Evolutionary conservation across 75 land plant species (phyloP).

Genomic region (Cupressus sempervirens): DNA sequence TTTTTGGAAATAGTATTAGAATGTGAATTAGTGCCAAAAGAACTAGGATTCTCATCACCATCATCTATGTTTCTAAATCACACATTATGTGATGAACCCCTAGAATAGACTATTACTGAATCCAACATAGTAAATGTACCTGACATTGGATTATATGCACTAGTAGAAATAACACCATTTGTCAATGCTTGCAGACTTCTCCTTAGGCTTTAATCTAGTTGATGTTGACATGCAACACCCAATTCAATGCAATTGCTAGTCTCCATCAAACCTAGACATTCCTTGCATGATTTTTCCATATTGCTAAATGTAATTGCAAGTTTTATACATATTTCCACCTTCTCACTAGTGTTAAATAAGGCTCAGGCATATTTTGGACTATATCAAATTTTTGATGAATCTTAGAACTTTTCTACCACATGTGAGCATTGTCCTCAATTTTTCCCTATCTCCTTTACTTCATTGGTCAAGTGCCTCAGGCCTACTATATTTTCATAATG

Average conservation of each 20-base stretch:
- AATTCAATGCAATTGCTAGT: background rate
- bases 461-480: no score
- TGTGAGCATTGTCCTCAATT: no score
- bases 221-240: conserved; percentile 57
- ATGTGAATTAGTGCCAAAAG: conserved; percentile 28
- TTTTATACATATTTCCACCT: no score
- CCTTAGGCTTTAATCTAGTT: conserved; percentile 48
- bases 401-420: no score
- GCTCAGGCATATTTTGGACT: no score
- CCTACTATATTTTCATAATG: no score
- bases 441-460: no score
- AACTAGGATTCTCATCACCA: conserved; percentile 44
- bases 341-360: no score
- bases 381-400: no score
- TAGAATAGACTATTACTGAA: conserved; percentile 19
- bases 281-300: no score
- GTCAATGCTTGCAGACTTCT: conserved; percentile 37
- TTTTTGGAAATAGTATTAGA: conserved; percentile 73
- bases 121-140: conserved; percentile 76
- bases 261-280: background rate
- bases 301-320: no score
- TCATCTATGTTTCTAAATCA: conserved; percentile 57
- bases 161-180: conserved; percentile 29
- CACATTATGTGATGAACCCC: conserved; percentile 30
- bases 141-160: conserved; percentile 67